Conservation (phyloP, 75 land plant genomes). For the Pinus taeda region DNA sequence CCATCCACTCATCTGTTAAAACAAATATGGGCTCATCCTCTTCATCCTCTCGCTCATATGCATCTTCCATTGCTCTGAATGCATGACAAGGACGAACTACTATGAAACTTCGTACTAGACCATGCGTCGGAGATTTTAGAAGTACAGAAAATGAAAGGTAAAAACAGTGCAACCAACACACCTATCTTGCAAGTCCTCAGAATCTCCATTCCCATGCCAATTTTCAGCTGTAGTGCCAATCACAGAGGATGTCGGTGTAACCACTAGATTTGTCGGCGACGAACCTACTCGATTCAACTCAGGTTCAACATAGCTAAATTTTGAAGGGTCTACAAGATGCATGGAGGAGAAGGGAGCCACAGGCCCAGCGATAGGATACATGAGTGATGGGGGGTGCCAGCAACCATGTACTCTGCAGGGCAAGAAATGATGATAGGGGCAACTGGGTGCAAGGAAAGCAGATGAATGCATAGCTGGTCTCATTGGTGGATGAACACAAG, state of each 20-base stretch:
- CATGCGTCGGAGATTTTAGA: too few species aligned
- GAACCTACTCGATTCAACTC: background rate
- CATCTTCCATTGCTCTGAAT: background rate
- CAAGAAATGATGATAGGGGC: conserved; percentile 4
- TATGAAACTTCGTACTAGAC: background rate
- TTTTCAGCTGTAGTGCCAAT: background rate
- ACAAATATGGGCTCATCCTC: conserved; percentile 33
- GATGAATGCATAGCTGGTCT: too few species aligned
- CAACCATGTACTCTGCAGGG: conserved; percentile 2
- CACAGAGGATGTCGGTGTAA: background rate
- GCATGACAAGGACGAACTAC: background rate
- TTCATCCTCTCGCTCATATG: conserved; percentile 20
- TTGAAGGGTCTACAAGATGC: background rate
- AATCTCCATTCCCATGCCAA: background rate
- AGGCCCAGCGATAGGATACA: background rate
- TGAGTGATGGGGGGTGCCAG: background rate
- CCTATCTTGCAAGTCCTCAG: background rate
- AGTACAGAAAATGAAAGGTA: background rate
- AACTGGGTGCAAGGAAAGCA: background rate
- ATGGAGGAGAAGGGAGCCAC: background rate
- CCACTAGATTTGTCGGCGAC: background rate
- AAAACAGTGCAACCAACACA: background rate
- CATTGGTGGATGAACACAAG: background rate
- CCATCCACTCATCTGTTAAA: conserved; percentile 32
- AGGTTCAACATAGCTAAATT: background rate